Evolutionary conservation across 2,329 filamentous ascomycete genomes (phyloP), one percentile per base, ranked within the genome.

Genomic region (Claviceps digitariae): DNA sequence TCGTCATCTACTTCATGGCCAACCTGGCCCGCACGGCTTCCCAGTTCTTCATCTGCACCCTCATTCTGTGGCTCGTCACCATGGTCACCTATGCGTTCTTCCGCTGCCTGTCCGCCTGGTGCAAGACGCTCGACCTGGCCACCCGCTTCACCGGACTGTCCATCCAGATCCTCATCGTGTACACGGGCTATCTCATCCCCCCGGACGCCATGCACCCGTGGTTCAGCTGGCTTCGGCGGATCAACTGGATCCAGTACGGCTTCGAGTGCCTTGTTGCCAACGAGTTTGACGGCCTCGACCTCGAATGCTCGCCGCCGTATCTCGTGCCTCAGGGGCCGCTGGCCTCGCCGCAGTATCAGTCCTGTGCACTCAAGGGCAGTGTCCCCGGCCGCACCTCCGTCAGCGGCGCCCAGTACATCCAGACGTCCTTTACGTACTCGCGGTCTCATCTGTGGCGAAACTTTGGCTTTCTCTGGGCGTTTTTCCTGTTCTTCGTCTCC

Each of bases 1-100:
- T 87, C 41, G 76, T 83, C 20, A 72, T 90, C 40, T 91, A 90
- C 70, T 90, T 90, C 67, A 83, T 91, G 83, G 79, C 83, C 0
- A 81, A 84, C 50, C 73, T 91, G 1, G 75, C 83, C 52, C 72
- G 83, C 29, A 78, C 80, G 29, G 75, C 84, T 0, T 82, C 80
- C 45, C 75, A 83, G 25, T 86, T 85, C 64, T 86, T 84, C 63
- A 82, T 83, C 52, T 78, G 79, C 59, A 76, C 79, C 55, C 65
- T 85, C 1, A 80, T 86, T 56, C 75, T 79, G 0, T 83, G 80
- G 64, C 66, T 76, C 0, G 73, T 75, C 13, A 82, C 75, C 0
- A 73, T 84, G 55, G 69, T 71, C 20, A 78, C 84, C 66, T 77
- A 76, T 9, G 72, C 75, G 0, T 70, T 84, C 27, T 84, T 82